Evolutionary conservation across 2,329 filamentous ascomycete genomes (phyloP).

Genomic region (Pseudopyrenochaeta lycopersici): DNA sequence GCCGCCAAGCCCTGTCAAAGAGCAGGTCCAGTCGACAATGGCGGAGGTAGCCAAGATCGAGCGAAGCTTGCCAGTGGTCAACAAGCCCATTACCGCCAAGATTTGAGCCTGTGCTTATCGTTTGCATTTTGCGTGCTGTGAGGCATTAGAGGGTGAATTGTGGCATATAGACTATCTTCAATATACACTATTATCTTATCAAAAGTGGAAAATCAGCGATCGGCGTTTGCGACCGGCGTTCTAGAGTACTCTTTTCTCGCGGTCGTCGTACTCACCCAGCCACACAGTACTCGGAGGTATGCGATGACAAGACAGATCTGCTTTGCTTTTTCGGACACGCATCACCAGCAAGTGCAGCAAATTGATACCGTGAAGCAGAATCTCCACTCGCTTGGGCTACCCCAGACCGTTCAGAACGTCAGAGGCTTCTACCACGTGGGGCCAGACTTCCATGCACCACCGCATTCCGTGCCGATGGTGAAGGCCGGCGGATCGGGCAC

Average conservation of each 20-base stretch:
- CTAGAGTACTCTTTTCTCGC: no score
- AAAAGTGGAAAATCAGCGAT: background rate
- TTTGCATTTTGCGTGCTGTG: background rate
- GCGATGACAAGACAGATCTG: background rate
- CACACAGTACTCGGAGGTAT: background rate
- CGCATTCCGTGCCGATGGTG: background rate
- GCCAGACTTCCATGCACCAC: background rate
- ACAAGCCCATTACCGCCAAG: constrained; percentile 9
- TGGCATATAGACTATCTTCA: constrained; percentile 3
- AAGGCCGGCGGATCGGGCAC: background rate
- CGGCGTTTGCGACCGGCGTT: background rate
- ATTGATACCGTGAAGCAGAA: background rate
- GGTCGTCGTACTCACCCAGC: background rate
- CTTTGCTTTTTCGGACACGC: no score
- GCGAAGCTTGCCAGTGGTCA: constrained; percentile 18
- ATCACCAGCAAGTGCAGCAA: background rate
- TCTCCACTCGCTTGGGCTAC: background rate
- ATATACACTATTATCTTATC: background rate
- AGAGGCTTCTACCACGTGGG: background rate
- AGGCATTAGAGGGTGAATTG: background rate
- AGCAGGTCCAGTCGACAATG: constrained; percentile 20
- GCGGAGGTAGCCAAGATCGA: constrained; percentile 30
- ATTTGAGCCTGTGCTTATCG: background rate
- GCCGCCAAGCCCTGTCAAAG: constrained; percentile 15
- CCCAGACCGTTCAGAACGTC: background rate